These are phyloP conservation scores for Fraxinus excelsior DNA, from an alignment of 257 asterid genomes.

Conservation along the genomic window DNA sequence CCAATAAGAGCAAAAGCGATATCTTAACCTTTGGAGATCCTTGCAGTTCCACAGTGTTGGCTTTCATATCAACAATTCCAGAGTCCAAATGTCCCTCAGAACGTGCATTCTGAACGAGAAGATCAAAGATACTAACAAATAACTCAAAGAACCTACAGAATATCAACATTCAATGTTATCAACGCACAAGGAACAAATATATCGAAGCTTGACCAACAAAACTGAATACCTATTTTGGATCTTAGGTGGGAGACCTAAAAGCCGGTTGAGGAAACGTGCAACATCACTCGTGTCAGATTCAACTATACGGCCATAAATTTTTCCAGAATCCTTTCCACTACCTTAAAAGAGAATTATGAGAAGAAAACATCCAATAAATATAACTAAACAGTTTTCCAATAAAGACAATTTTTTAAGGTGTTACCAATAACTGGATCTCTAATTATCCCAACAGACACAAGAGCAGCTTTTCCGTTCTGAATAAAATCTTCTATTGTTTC, in stretches of 20 bases:
- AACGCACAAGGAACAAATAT: conserved; percentile 6
- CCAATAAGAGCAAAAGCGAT: conserved; percentile 29
- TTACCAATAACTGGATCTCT: conserved; percentile 82
- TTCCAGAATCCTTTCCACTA: conserved; percentile 75
- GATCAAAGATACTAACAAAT: conserved; percentile 83
- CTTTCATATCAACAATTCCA: conserved; percentile 91
- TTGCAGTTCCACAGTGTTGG: conserved; percentile 68
- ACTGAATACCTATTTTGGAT: conserved; percentile 80
- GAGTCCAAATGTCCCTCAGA: conserved; percentile 91
- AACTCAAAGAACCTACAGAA: conserved; percentile 88
- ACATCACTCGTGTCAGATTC: conserved; percentile 98
- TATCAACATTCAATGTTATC: conserved; percentile 37
- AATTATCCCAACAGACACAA: conserved; percentile 88
- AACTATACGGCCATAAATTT: conserved; percentile 74
- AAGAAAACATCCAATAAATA: conserved; percentile 22
- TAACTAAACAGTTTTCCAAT: neutral
- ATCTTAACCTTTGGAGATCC: conserved; percentile 80
- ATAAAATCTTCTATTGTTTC: conserved; percentile 68
- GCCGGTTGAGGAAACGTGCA: conserved; percentile 94
- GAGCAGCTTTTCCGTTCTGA: conserved; percentile 83
- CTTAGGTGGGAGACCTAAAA: conserved; percentile 89
- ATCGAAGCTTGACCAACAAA: conserved; percentile 27
- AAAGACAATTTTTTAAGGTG: conserved; percentile 2
- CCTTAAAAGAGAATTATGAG: conserved; percentile 43
- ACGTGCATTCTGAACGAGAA: conserved; percentile 73